Evolutionary conservation across 176 grass and related monocot species (phyloP).

Genomic region (Triticum monococcum): DNA sequence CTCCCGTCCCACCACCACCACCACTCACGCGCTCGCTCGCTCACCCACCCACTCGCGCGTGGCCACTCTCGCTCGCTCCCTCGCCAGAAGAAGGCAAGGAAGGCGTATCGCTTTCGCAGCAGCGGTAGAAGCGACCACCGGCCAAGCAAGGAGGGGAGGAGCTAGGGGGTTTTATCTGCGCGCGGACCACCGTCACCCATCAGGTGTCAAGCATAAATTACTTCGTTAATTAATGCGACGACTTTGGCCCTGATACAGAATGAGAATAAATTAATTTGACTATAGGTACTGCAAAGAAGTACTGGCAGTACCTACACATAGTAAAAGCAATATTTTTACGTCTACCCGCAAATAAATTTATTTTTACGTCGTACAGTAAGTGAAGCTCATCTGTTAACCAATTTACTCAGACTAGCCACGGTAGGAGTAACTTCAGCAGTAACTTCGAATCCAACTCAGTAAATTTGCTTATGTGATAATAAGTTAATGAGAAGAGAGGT

Average conservation of each 20-base stretch:
- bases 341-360: too few species aligned
- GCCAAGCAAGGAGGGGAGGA: background rate
- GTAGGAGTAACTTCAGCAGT: too few species aligned
- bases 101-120: conserved; percentile 24
- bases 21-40: background rate
- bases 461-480: too few species aligned
- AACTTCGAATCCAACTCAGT: too few species aligned
- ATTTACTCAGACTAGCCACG: too few species aligned
- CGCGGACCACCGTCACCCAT: background rate
- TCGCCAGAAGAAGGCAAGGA: background rate
- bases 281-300: too few species aligned
- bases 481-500: too few species aligned
- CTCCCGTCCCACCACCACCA: background rate
- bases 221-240: background rate
- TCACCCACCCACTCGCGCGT: background rate
- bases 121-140: conserved; percentile 8
- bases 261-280: too few species aligned
- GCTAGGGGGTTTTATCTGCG: background rate
- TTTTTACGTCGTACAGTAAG: too few species aligned
- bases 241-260: background rate
- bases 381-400: too few species aligned
- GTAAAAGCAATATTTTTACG: too few species aligned
- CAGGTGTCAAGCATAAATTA: background rate
- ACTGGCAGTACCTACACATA: background rate
- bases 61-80: background rate